phyloP scores from a whole-genome alignment of 2,329 filamentous ascomycete genomes.

The Rhynchosporium graminicola region DNA sequence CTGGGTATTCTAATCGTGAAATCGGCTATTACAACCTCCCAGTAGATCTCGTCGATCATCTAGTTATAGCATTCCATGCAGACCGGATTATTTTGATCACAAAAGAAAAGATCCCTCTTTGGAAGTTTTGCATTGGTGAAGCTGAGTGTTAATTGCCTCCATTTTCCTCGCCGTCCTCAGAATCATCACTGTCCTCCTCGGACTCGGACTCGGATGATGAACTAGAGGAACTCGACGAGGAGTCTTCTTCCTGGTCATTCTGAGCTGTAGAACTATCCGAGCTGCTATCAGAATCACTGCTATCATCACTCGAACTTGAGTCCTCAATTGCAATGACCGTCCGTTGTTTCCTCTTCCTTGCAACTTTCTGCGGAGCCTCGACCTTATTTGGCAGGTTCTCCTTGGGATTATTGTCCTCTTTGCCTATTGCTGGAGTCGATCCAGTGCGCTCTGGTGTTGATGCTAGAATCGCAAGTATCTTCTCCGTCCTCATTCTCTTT shows the following conservation, averaged over 20 bases:
- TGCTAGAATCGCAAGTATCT: conserved; percentile 54
- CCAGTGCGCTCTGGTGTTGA: conserved; percentile 21
- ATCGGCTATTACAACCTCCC: not conserved
- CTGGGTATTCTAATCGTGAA: conserved; percentile 9
- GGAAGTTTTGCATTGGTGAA: not conserved
- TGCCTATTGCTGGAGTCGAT: conserved; percentile 10
- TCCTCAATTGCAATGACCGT: conserved; percentile 34
- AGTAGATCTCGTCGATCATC: not conserved
- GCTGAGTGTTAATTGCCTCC: not conserved
- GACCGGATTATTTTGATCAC: not conserved
- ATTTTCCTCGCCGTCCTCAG: conserved; percentile 26
- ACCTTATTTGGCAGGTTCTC: conserved; percentile 50
- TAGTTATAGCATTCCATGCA: not conserved
- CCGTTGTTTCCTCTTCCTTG: conserved; percentile 48
- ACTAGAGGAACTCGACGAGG: conserved; percentile 35
- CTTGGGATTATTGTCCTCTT: conserved; percentile 39
- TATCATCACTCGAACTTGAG: conserved; percentile 32
- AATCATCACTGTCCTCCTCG: conserved; percentile 29
- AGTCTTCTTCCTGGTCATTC: conserved; percentile 21
- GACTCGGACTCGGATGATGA: conserved; percentile 33
- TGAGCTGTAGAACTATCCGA: conserved; percentile 22
- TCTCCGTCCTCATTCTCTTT: conserved; percentile 64
- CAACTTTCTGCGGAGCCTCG: conserved; percentile 48
- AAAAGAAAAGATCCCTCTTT: not conserved
- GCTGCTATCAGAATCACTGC: conserved; percentile 28